A percentile compares a stretch with the other conserved stretches of the same genome.
Evolutionary conservation across 148 eudicot genomes (phyloP).

Genomic region (Dianthus caryophyllus): DNA sequence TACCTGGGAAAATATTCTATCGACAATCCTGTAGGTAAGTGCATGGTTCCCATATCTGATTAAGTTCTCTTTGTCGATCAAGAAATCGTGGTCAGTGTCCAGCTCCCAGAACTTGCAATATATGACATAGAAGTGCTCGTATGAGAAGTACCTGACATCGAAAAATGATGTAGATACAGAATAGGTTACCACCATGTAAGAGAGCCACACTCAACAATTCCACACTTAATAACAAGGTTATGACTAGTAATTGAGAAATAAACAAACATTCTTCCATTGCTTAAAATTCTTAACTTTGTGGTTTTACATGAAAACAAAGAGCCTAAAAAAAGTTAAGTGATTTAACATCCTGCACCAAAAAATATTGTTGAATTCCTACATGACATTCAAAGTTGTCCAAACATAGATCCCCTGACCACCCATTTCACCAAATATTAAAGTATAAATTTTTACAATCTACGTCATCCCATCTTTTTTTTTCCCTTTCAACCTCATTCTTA

Average conservation of each 20-base stretch:
- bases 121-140: slow-evolving; percentile 93
- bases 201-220: not conserved
- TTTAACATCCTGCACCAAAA: too few relatives aligned
- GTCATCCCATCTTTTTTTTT: too few relatives aligned
- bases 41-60: slow-evolving; percentile 97
- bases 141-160: slow-evolving; percentile 73
- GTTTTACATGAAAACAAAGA: not conserved
- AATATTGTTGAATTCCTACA: too few relatives aligned
- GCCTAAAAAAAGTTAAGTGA: too few relatives aligned
- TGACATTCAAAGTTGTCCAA: too few relatives aligned
- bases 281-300: not conserved
- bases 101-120: slow-evolving; percentile 99
- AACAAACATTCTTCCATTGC: not conserved
- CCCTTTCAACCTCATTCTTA: too few relatives aligned
- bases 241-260: not conserved
- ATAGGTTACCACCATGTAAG: not conserved
- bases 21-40: slow-evolving; percentile 90
- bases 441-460: too few relatives aligned
- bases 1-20: slow-evolving; percentile 93
- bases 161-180: slow-evolving; percentile 5
- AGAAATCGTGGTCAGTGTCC: slow-evolving; percentile 90
- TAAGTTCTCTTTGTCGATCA: slow-evolving; percentile 90
- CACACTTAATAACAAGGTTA: not conserved
- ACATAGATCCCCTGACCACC: too few relatives aligned
- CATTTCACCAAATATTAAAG: too few relatives aligned